phyloP scores from a whole-genome alignment of 108 stramenopile genomes.

The Tribonema minus region DNA sequence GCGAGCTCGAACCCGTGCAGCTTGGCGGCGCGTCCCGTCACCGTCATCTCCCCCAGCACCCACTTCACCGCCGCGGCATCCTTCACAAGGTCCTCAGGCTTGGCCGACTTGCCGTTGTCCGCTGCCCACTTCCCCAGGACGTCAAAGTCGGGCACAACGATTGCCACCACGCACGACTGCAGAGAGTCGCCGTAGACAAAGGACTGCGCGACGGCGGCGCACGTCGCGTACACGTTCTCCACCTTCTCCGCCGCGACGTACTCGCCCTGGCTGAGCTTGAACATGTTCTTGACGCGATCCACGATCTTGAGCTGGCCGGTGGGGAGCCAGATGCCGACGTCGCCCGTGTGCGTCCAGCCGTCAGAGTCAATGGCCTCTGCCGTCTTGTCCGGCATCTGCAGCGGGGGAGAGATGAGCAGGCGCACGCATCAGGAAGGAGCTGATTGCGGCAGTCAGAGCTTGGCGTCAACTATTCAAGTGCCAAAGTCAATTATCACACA shows the following conservation, averaged over 20 bases:
- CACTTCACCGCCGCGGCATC: too few relatives aligned
- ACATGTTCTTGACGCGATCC: conserved; percentile 71
- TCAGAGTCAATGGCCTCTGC: conserved; percentile 78
- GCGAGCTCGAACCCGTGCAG: neutral
- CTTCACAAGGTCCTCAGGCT: neutral
- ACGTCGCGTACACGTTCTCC: conserved; percentile 73
- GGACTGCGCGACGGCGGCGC: conserved; percentile 67
- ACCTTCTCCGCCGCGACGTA: conserved; percentile 92
- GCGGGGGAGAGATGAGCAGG: too few relatives aligned
- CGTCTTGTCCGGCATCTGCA: conserved; percentile 85
- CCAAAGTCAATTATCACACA: too few relatives aligned
- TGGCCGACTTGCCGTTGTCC: neutral
- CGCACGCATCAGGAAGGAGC: too few relatives aligned
- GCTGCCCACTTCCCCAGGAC: conserved; percentile 35
- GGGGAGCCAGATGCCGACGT: conserved; percentile 81
- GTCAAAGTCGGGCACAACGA: conserved; percentile 89
- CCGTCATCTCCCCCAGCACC: neutral
- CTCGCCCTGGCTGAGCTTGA: conserved; percentile 84
- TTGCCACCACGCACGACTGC: conserved; percentile 43
- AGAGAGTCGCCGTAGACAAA: conserved; percentile 88
- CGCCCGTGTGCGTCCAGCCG: conserved; percentile 93
- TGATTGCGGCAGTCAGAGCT: too few relatives aligned
- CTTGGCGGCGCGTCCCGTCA: neutral
- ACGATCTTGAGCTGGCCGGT: conserved; percentile 81
- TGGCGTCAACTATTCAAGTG: too few relatives aligned